Evolutionary conservation across 2,329 filamentous ascomycete species (phyloP), one percentile per base, ranked within the genome.

Genomic region (Septoria linicola): DNA sequence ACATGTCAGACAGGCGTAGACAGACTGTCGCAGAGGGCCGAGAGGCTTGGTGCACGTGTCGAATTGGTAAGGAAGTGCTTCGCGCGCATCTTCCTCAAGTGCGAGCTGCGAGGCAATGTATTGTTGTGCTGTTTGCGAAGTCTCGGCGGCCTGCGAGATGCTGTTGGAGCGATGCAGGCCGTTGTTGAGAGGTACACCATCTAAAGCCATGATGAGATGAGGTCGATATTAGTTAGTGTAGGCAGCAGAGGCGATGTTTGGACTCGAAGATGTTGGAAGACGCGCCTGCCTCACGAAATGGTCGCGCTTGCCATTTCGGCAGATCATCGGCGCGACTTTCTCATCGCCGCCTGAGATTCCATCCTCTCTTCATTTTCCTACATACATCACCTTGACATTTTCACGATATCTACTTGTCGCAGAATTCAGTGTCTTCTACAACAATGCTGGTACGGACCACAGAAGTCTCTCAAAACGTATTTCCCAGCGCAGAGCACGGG

Each of bases 1-100:
- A 76, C 93, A 99, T 8, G 92, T 97, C 39, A 97, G 73, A 63
- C 93, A 99, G 36, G 93, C 89, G 64, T 95, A 99, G 16, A 97
- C 81, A 39, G 80, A 87, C 70, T 99, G 93, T 46, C 90, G 86
- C 13, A 99, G 77, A 6, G 90, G 80, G 0, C 93, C 93, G 21
- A 97, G 83, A n/a, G 86, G 83, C 61, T 90, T 86, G 41, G 93
- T 97, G 73, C 93, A 99, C 40, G 84, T 85, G 63, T 96, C 89
- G 68, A 97, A 96, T 72, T 93, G 91, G 68, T 96, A 99, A 59
- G 93, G 93, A 5, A 99, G 80, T 55, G 88, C 88, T 76, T 99
- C 92, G 62, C 91, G 89, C 40, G 93, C 93, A 73, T 99, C 93
- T 16, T 88, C 89, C 73, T 99, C 93, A 46, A 99, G 84, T 60